A percentile compares a stretch with the other conserved stretches of the same genome.
These are phyloP conservation scores for Sonneratia alba DNA, from an alignment of 345 rosid species.

Conservation along the genomic window DNA sequence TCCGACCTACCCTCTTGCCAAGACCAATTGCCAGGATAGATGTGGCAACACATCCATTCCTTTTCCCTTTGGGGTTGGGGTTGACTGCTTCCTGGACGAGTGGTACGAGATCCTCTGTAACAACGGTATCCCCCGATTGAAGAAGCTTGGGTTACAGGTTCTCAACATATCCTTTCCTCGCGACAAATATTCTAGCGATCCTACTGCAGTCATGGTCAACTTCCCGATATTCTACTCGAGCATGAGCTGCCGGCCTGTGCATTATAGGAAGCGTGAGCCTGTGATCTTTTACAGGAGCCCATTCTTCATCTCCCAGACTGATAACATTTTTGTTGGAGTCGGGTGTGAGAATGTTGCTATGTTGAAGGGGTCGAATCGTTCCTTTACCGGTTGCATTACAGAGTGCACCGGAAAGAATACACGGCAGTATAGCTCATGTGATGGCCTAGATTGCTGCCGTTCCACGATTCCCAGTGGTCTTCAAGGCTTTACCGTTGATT, in stretches of 20 bases:
- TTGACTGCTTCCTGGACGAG: conserved; percentile 9
- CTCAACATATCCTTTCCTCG: conserved; percentile 7
- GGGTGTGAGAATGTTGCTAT: conserved; percentile 1
- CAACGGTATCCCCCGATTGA: not conserved
- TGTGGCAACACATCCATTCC: conserved; percentile 8
- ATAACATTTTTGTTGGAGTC: not conserved
- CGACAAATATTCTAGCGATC: too few species aligned
- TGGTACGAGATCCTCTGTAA: conserved; percentile 16
- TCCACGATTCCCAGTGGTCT: not conserved
- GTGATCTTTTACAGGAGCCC: not conserved
- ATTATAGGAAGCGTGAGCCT: not conserved
- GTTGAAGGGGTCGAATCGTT: not conserved
- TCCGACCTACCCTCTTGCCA: not conserved
- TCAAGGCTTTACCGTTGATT: not conserved
- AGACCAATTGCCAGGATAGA: not conserved
- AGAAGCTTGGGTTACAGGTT: conserved; percentile 3
- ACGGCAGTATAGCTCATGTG: not conserved
- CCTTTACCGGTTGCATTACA: not conserved
- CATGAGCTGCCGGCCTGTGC: not conserved
- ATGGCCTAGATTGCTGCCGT: not conserved
- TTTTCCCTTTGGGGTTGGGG: conserved; percentile 12
- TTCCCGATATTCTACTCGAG: not conserved
- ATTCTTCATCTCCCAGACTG: not conserved
- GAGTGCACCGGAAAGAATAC: not conserved
- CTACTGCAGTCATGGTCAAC: not conserved